Conservation (phyloP, 2,329 filamentous ascomycete genomes). For the Colletotrichum theobromicola region DNA sequence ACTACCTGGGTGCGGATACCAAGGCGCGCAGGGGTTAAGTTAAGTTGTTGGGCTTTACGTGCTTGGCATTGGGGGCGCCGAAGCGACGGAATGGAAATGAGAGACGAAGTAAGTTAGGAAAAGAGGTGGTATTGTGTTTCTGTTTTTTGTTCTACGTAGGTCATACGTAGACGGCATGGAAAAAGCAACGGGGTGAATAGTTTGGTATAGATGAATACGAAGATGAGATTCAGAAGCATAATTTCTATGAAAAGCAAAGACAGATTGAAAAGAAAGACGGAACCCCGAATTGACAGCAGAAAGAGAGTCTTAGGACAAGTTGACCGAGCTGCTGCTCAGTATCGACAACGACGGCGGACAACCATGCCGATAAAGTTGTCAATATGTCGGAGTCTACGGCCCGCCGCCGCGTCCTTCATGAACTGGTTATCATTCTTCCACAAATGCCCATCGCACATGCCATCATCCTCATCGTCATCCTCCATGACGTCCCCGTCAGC, state of each 20-base stretch:
- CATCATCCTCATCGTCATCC: not conserved
- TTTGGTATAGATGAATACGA: not conserved
- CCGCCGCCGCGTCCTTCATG: not conserved
- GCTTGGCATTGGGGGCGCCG: not conserved
- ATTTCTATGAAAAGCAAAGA: not conserved
- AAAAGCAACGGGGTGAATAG: not conserved
- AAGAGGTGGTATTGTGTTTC: not conserved
- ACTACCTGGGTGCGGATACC: constrained; percentile 53
- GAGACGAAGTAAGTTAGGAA: not conserved
- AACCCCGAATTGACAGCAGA: not conserved
- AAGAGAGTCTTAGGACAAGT: not conserved
- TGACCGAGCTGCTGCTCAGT: not conserved
- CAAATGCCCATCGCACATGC: not conserved
- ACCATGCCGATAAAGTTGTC: not conserved
- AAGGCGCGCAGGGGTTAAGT: constrained; percentile 9
- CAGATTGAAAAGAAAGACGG: not conserved
- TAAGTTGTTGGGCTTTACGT: not conserved
- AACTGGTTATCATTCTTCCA: not conserved
- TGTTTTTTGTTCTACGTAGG: not conserved
- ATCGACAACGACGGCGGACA: not conserved
- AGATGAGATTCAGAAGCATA: not conserved
- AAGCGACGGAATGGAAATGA: not conserved
- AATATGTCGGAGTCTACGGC: not conserved
- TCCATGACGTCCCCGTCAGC: not conserved
- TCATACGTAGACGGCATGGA: not conserved